A percentile compares a stretch with the other conserved stretches of the same genome.
These are phyloP conservation scores for Dacryopinax primogenitus DNA, from an alignment of 768 basidiomycete genomes.

Conservation along the genomic window DNA sequence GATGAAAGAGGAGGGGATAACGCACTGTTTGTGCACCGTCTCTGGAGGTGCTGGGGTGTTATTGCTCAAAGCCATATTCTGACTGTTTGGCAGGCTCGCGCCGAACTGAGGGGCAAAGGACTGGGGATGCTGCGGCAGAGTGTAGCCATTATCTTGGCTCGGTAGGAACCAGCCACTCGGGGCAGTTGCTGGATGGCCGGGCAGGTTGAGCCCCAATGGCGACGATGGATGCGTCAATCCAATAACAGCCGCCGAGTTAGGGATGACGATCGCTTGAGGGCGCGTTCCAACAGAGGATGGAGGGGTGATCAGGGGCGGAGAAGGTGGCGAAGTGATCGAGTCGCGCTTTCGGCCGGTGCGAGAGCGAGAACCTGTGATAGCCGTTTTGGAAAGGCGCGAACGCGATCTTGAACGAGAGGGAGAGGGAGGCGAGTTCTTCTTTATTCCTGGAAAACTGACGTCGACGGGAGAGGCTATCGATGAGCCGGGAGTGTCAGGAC, in stretches of 20 bases:
- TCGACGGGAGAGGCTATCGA: slow-evolving; percentile 20
- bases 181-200: slow-evolving; percentile 24
- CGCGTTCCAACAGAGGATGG: slow-evolving; percentile 29
- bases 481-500: slow-evolving; percentile 21
- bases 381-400: slow-evolving; percentile 35
- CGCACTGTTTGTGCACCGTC: not conserved
- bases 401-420: slow-evolving; percentile 27
- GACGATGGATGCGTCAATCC: slow-evolving; percentile 25
- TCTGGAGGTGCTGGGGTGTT: not conserved
- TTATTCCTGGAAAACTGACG: slow-evolving; percentile 9
- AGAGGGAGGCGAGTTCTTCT: slow-evolving; percentile 11
- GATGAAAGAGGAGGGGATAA: not conserved
- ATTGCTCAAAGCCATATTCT: not conserved
- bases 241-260: slow-evolving; percentile 37
- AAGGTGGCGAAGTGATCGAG: slow-evolving; percentile 37
- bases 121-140: slow-evolving; percentile 17
- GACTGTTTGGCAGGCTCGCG: not conserved
- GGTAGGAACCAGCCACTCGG: slow-evolving; percentile 24
- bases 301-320: slow-evolving; percentile 36
- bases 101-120: not conserved
- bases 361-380: slow-evolving; percentile 17
- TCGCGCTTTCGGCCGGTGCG: slow-evolving; percentile 19
- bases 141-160: slow-evolving; percentile 25
- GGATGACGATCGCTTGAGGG: slow-evolving; percentile 63
- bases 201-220: slow-evolving; percentile 25